Evolutionary conservation across 805 yeast genomes (phyloP), one percentile per base, ranked within the genome.

Genomic region (Saccharomycopsis fermentans): DNA sequence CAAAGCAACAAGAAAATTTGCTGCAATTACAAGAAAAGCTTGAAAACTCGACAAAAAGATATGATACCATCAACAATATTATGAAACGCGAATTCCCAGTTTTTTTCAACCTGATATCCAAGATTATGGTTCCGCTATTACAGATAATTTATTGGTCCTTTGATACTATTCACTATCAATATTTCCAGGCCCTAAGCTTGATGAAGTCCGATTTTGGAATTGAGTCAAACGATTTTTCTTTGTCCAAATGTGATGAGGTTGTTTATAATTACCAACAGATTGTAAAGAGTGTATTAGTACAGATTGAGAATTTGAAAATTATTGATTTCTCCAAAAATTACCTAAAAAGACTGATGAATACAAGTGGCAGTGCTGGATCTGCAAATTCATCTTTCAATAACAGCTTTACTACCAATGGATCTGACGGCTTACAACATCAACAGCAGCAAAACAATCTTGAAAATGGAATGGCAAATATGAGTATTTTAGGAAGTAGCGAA

Each of bases 31-130:
- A 56, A 26, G 29, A 36, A 26, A 61, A 61, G 32, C 29, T 52
- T 14, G 63, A 61, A 43, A 35, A 16, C 17, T 17, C 58, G 16
- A 21, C 54, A 3, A 40, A 47, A 24, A 61, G 55, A 24, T 61
- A 39, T 39, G 36, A 32, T 9, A 50, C 55, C 8, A n/a, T 56
- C 24, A 59, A 61, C 48, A 52, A 53, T 19, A 54, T 34, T 14
- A 47, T 61, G 58, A 61, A 61, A 40, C 40, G 54, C n/a, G 63
- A 61, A 50, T 54, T 61, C 8, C 63, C 63, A 14, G 52, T 26
- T 12, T 61, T 61, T 43, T 61, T 58, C 56, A 40, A 53, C 16
- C 51, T 61, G 59, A 40, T 56, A n/a, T 43, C 55, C 2, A 57
- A 58, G 29, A 19, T 59, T 3, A 59, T 61, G 58, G 43, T 21